phyloP scores from a whole-genome alignment of 139 green algal species.

The Desmodesmus armatus region DNA sequence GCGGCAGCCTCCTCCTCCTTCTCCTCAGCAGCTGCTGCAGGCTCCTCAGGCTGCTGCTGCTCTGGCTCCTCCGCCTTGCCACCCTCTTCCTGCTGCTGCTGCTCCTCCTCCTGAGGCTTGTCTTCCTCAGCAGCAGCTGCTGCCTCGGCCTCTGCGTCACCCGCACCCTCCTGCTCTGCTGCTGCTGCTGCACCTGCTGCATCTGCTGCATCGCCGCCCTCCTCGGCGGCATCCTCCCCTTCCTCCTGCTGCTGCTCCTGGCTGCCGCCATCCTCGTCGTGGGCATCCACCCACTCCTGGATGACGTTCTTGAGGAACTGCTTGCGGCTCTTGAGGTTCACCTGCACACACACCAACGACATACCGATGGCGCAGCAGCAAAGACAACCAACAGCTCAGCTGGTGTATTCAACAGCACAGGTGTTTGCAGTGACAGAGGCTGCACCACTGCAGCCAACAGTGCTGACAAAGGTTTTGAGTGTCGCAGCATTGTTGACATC shows the following conservation, averaged over 20 bases:
- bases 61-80: not conserved
- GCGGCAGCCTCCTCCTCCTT: not conserved
- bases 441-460: not conserved
- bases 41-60: not conserved
- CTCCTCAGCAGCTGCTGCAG: not conserved
- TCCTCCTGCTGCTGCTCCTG: not conserved
- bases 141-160: not conserved
- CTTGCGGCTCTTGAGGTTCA: constrained; percentile 29
- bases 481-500: too few relatives aligned
- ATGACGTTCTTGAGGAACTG: constrained; percentile 20
- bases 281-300: not conserved
- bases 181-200: not conserved
- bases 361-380: not conserved
- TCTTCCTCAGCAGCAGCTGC: not conserved
- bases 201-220: not conserved
- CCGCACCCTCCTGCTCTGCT: not conserved
- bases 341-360: not conserved
- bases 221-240: not conserved
- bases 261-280: not conserved
- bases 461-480: not conserved
- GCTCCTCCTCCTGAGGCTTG: not conserved
- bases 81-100: constrained; percentile 15
- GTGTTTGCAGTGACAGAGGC: not conserved
- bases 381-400: not conserved
- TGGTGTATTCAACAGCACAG: not conserved